A percentile compares a stretch with the other conserved stretches of the same genome.
Evolutionary conservation across 129 eudicot species (phyloP).

Genomic region (Artemisia annua): DNA sequence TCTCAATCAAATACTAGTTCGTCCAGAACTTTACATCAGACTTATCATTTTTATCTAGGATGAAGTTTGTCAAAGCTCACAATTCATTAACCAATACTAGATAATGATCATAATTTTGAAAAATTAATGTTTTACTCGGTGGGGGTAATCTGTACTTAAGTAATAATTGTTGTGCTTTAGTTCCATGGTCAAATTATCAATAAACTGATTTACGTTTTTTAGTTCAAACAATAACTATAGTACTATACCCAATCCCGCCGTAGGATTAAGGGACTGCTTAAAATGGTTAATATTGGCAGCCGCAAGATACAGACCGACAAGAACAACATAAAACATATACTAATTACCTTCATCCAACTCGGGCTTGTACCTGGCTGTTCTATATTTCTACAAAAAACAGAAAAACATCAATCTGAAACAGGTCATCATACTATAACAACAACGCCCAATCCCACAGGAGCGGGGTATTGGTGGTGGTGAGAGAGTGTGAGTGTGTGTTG

Average conservation of each 20-base stretch:
- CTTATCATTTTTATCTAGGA: neutral
- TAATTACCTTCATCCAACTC: conserved; percentile 78
- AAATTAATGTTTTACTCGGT: neutral
- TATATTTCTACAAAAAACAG: conserved; percentile 62
- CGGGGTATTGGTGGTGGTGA: too few relatives aligned
- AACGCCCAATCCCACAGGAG: too few relatives aligned
- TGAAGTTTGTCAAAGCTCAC: neutral
- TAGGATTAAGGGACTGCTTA: too few relatives aligned
- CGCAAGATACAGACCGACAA: too few relatives aligned
- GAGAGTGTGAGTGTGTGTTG: too few relatives aligned
- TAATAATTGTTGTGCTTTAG: neutral
- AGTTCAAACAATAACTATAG: too few relatives aligned
- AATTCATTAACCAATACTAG: conserved; percentile 5
- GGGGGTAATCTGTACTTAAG: neutral
- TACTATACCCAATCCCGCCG: too few relatives aligned
- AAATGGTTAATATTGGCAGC: too few relatives aligned
- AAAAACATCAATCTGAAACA: conserved; percentile 11
- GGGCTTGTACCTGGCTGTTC: conserved; percentile 92
- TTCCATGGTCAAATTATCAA: neutral
- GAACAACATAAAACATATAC: too few relatives aligned
- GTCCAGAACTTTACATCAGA: conserved; percentile 7
- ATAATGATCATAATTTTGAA: neutral
- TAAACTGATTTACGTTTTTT: neutral
- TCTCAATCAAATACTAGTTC: neutral
- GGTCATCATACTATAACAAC: too few relatives aligned